Percentiles rank a stretch among this genome's conserved stretches.
Evolutionary conservation across 2,329 filamentous ascomycete genomes (phyloP).

Genomic region (Alternaria gaisen): DNA sequence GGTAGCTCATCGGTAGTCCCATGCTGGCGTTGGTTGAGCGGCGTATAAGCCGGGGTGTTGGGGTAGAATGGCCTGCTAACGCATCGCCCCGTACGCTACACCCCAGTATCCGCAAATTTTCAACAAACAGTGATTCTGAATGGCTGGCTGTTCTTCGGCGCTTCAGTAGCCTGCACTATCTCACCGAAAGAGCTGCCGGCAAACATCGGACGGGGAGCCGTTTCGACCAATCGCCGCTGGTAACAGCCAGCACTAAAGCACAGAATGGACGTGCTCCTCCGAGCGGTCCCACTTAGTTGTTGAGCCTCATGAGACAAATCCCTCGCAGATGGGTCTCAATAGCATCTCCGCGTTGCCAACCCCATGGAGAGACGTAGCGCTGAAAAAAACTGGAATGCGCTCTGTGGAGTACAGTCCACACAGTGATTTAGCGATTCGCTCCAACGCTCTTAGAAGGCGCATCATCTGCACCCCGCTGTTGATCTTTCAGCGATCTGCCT

Average conservation of each 20-base stretch:
- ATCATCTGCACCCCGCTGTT: conserved; percentile 12
- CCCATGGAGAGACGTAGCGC: conserved; percentile 35
- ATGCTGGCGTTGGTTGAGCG: conserved; percentile 28
- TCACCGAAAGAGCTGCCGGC: conserved; percentile 31
- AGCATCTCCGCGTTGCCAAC: conserved; percentile 32
- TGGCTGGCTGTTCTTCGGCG: conserved; percentile 23
- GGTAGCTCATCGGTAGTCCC: conserved; percentile 25
- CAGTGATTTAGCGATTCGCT: not conserved
- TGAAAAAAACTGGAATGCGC: conserved; percentile 12
- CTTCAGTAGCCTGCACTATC: conserved; percentile 15
- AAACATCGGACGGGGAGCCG: conserved; percentile 9
- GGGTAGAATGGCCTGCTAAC: conserved; percentile 21
- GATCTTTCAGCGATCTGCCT: conserved; percentile 7
- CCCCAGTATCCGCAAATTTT: conserved; percentile 32
- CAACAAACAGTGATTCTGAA: conserved; percentile 13
- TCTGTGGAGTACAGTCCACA: conserved; percentile 10
- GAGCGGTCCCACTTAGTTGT: conserved; percentile 30
- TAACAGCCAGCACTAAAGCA: conserved; percentile 1
- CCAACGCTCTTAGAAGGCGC: not conserved
- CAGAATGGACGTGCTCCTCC: conserved; percentile 13
- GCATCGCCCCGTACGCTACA: conserved; percentile 26
- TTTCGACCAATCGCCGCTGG: conserved; percentile 24
- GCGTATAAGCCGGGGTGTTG: conserved; percentile 20
- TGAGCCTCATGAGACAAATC: conserved; percentile 39
- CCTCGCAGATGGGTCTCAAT: conserved; percentile 25